phyloP scores from a whole-genome alignment of 2,329 filamentous ascomycete genomes.

The Rugonectria rugulosa region DNA sequence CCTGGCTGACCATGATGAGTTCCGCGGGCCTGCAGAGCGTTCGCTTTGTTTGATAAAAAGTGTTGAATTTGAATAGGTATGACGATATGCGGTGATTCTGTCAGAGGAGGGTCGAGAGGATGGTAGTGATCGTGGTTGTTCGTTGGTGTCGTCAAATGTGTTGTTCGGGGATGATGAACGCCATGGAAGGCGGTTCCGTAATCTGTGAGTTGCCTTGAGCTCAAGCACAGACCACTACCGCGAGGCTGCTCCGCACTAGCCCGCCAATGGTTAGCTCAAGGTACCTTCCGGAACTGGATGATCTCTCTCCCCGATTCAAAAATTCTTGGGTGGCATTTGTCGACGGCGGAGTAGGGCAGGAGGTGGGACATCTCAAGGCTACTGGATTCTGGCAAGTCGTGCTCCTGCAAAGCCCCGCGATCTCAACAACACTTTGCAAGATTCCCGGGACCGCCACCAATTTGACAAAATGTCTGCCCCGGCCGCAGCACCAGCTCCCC shows the following conservation, averaged over 20 bases:
- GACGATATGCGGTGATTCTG: conserved; percentile 8
- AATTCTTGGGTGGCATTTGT: conserved; percentile 45
- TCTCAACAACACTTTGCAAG: conserved; percentile 37
- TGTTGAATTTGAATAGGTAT: background rate
- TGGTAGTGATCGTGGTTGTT: conserved; percentile 18
- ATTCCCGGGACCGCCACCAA: conserved; percentile 32
- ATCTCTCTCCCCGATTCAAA: conserved; percentile 51
- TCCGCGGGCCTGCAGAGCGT: conserved; percentile 37
- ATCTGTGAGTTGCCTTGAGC: conserved; percentile 52
- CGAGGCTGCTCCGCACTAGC: conserved; percentile 37
- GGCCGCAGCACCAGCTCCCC: conserved; percentile 41
- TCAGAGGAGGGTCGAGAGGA: conserved; percentile 12
- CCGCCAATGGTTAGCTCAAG: conserved; percentile 31
- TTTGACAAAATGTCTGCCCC: conserved; percentile 54
- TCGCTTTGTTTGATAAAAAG: background rate
- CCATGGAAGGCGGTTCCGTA: conserved; percentile 49
- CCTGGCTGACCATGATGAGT: conserved; percentile 52
- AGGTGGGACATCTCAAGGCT: conserved; percentile 50
- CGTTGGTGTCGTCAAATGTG: conserved; percentile 26
- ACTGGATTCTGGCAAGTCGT: conserved; percentile 41
- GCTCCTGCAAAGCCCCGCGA: conserved; percentile 43
- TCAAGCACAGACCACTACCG: conserved; percentile 42
- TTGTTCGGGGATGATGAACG: conserved; percentile 43
- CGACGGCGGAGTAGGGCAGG: conserved; percentile 48
- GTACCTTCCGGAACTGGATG: conserved; percentile 47